Evolutionary conservation across 192 early-diverging fungal species (phyloP), one percentile per base, ranked within the genome.

Genomic region (Paraglomus brasilianum): DNA sequence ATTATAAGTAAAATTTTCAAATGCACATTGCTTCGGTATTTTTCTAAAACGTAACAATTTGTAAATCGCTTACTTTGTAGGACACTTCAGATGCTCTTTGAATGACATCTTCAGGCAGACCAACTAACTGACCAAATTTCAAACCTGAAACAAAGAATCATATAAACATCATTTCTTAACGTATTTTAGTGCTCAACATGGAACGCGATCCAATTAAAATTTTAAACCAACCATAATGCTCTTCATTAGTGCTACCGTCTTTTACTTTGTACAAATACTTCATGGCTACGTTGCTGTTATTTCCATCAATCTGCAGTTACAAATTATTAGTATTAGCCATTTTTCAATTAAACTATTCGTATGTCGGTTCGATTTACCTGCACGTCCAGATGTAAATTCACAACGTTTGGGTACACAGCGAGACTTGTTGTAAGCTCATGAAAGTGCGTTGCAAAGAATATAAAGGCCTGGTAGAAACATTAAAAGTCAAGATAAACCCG

Each of bases 381-480:
- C 1, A 82, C 75, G 38, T 85, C 79, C 3, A 90, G 69, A 60
- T 85, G 85, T 43, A 88, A 53, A 47, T 83, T 86, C 5, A 85
- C 82, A 9, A 86, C 85, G 61, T 86, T 89, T 15, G 76, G 74
- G 53, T 88, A 84, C 1, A 64, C 73, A 1, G 78, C 79, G 17
- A 92, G 75, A 15, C 75, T 74, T 17, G 70, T 71, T 1, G 86
- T 78, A 41, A 92, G 79, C 47, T 87, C 85, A 45, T 87, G 85
- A 67, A 92, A 94, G 72, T 94, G 92, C 1, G 92, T 92, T 6
- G 88, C 88, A 69, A 94, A 81, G 65, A 91, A 90, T 1, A 86
- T 81, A 10, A 89, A 80, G 0, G 88, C 80, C 60, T 83, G 21
- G 8, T 3, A 43, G 14, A 13, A 13, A 8, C 10, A 14, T 13